Evolutionary conservation across 1,139 yeast species (phyloP), one percentile per base, ranked within the genome.

Genomic region (Pichia sp.): DNA sequence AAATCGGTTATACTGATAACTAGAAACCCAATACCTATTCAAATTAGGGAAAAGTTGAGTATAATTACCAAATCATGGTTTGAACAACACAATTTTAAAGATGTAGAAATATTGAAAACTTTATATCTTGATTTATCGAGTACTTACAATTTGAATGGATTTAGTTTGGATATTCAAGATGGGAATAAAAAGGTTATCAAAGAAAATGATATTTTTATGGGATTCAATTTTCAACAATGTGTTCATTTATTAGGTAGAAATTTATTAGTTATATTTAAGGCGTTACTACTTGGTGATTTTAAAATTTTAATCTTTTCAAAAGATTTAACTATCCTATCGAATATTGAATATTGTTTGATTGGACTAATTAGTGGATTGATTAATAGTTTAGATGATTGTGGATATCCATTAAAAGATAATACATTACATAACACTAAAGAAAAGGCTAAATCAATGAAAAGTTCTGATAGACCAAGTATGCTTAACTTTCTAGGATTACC

Each of bases 21-120:
- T 2, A 76, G 89, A 54, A 87, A 87, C 65, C 99, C 99, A 0
- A 82, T 91, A 2, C 89, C 88, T 64, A 83, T 87, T 25, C 95
- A 91, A 55, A 82, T 93, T 56, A 87, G 86, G 63, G 98, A 93
- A 60, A 91, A 93, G 67, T 71, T 93, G 55, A 86, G 96, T 36
- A 90, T 93, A 39, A 89, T 91, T 38, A 91, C 99, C 0, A 81
- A 85, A 55, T 87, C 93, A 3, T 91, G 83, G 67, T 93, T 93
- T 63, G 75, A 81, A 51, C 99, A 93, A 65, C 81, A 79, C 47
- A 83, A 87, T 64, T 87, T 93, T 60, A 74, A 76, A 36, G 95
- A 93, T 67, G 76, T 78, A 52, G 75, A 77, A 5, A 75, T 93
- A 33, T 77, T 93, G 47, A 81, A 81, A 50, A 79, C 84, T 42